Conservation (phyloP, 2,329 filamentous ascomycete genomes). For the Cordyceps cicadae region DNA sequence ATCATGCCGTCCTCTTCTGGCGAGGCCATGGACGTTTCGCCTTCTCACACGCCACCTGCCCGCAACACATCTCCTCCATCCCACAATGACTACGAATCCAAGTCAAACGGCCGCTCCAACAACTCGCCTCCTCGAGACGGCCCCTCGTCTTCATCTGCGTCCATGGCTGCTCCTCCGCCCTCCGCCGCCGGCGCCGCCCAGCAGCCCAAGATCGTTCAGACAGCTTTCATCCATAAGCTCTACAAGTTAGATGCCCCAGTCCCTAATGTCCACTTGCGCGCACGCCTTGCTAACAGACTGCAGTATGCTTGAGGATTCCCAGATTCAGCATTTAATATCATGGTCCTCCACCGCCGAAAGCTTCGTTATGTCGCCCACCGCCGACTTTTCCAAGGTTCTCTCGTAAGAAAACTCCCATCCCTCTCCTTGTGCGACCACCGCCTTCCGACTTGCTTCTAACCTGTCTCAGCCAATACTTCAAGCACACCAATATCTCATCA, state of each 20-base stretch:
- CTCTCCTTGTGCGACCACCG: slow-evolving; percentile 11
- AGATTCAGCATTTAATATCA: slow-evolving; percentile 90
- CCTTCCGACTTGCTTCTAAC: neutral
- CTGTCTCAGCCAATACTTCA: slow-evolving; percentile 82
- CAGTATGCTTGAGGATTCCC: slow-evolving; percentile 93
- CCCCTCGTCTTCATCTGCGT: slow-evolving; percentile 23
- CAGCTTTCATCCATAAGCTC: slow-evolving; percentile 96
- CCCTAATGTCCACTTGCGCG: neutral
- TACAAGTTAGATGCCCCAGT: slow-evolving; percentile 74
- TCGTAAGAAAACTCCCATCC: slow-evolving; percentile 55
- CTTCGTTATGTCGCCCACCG: slow-evolving; percentile 97
- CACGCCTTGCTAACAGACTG: slow-evolving; percentile 19
- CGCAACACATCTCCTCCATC: slow-evolving; percentile 35
- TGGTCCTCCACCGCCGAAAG: slow-evolving; percentile 93
- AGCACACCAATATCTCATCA: slow-evolving; percentile 97
- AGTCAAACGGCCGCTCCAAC: slow-evolving; percentile 27
- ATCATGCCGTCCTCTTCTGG: slow-evolving; percentile 50
- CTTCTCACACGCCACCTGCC: slow-evolving; percentile 31
- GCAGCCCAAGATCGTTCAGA: slow-evolving; percentile 96
- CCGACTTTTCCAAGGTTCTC: slow-evolving; percentile 95
- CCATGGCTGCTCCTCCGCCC: slow-evolving; percentile 43
- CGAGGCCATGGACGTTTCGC: slow-evolving; percentile 52
- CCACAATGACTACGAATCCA: slow-evolving; percentile 36
- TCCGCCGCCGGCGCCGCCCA: slow-evolving; percentile 68
- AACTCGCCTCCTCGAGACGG: slow-evolving; percentile 33